Percentiles rank a stretch among this genome's conserved stretches.
Conservation (phyloP, 2,329 filamentous ascomycete species). For the Xylogone sp. region DNA sequence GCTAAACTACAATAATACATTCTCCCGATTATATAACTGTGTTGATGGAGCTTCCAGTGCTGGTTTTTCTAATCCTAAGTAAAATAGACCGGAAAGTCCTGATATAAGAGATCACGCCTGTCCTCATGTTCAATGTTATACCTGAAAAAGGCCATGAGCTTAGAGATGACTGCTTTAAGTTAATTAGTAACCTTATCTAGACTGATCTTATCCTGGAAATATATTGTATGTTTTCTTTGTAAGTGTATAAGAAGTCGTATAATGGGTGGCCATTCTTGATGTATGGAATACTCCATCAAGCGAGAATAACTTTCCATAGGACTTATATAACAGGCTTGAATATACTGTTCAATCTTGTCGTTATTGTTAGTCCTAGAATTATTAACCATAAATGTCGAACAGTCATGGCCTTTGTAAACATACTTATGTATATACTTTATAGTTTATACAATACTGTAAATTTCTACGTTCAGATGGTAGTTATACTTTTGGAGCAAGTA, state of each 20-base stretch:
- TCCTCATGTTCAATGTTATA: conserved; percentile 4
- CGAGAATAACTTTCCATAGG: conserved; percentile 3
- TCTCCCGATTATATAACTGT: neutral
- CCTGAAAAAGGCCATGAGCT: conserved; percentile 5
- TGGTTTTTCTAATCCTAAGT: neutral
- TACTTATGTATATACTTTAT: conserved; percentile 14
- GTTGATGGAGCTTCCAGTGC: neutral
- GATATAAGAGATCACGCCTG: conserved; percentile 2
- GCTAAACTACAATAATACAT: conserved; percentile 7
- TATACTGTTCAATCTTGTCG: conserved; percentile 8
- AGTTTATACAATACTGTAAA: conserved; percentile 5
- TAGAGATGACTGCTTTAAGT: neutral
- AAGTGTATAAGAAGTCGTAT: conserved; percentile 4
- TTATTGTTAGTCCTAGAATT: too few relatives aligned
- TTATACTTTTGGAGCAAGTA: conserved; percentile 6
- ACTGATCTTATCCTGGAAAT: conserved; percentile 10
- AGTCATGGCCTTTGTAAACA: conserved; percentile 11
- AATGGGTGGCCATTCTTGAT: conserved; percentile 8
- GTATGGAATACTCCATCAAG: conserved; percentile 5
- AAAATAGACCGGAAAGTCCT: conserved; percentile 5
- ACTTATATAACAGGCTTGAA: conserved; percentile 8
- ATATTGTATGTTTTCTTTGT: conserved; percentile 1
- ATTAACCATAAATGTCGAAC: neutral
- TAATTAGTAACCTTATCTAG: neutral
- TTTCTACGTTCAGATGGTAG: conserved; percentile 8